Base-by-base conservation (phyloP, 305 asterid species). In the Fraxinus platypoda region DNA sequence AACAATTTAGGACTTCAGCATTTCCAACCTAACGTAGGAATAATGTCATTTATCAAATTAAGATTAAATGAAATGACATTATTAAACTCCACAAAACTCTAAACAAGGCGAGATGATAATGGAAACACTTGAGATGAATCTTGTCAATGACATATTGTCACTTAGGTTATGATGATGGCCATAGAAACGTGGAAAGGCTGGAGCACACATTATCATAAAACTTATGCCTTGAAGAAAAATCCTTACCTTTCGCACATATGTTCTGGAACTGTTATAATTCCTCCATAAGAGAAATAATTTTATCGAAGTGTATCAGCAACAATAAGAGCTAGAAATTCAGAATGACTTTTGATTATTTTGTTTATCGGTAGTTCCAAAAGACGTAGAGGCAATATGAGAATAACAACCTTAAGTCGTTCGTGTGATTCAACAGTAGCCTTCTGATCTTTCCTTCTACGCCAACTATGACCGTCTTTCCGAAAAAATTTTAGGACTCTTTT, bases 401-500 rank as follows among this genome's bases (percentile, higher is more conserved):
- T 70, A 66, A 49, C 78, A 83, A 97, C 99, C 98, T 97, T 97
- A 78, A 97, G 97, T 78, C 95, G 91, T 88, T 95, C 99, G 74
- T 97, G 99, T 77, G 94, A 98, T 91, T 97, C 99, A 75, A 96
- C 96, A 85, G 90, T 87, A 84, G 97, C 89, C 87, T 88, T 89
- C 86, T 97, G 96, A 87, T 94, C 98, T 90, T 77, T 94, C 88
- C 97, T 97, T 79, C 89, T 92, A 78, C 98, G 98, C 99, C 99
- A 97, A 84, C 83, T 87, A 86, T 97, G 99, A 81, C 98, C 97
- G 87, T 97, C 99, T 84, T 87, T 95, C 8, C 98, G 98, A 33
- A 95, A 97, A 84, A 81, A 89, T 68, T 96, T 92, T 28, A 91
- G 90, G 77, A 92, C 97, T 85, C 98, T 89, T 86, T 93, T 97